These are phyloP conservation scores for Trichoderma oligosporum DNA, from an alignment of 2,329 filamentous ascomycete genomes.

Conservation along the genomic window DNA sequence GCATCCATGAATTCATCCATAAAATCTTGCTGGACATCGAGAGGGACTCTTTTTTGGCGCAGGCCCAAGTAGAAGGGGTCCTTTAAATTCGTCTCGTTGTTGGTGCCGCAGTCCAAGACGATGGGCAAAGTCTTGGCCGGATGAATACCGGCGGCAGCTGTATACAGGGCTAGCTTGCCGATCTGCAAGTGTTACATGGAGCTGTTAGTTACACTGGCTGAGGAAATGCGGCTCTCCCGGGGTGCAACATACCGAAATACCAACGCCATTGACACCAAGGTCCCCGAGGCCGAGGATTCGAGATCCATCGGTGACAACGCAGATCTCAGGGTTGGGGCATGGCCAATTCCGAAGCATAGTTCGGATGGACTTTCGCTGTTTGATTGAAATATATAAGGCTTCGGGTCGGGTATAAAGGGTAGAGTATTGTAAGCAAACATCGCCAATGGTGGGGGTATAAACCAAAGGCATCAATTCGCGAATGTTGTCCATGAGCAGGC, in stretches of 20 bases:
- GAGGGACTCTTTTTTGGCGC: constrained; percentile 72
- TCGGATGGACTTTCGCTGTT: constrained; percentile 85
- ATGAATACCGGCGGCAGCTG: constrained; percentile 89
- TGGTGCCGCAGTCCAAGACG: constrained; percentile 63
- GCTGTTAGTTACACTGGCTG: not conserved
- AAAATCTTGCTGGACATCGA: constrained; percentile 80
- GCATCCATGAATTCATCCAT: constrained; percentile 97
- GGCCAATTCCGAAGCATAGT: constrained; percentile 93
- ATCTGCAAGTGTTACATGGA: constrained; percentile 47
- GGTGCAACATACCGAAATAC: constrained; percentile 71
- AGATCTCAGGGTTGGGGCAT: constrained; percentile 84
- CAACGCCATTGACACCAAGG: constrained; percentile 94
- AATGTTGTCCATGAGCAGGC: constrained; percentile 72
- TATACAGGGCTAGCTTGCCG: constrained; percentile 93
- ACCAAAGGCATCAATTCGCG: constrained; percentile 78
- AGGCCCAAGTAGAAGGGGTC: constrained; percentile 85
- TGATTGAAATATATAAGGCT: constrained; percentile 92
- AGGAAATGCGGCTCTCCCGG: not conserved
- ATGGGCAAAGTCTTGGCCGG: constrained; percentile 77
- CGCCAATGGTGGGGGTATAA: constrained; percentile 88
- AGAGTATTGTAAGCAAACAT: constrained; percentile 94
- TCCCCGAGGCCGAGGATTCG: constrained; percentile 90
- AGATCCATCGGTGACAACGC: constrained; percentile 93
- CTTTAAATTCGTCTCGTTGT: constrained; percentile 62
- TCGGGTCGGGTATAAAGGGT: constrained; percentile 93